Evolutionary conservation across 345 rosid species (phyloP).

Genomic region (Gynandropsis gynandra): DNA sequence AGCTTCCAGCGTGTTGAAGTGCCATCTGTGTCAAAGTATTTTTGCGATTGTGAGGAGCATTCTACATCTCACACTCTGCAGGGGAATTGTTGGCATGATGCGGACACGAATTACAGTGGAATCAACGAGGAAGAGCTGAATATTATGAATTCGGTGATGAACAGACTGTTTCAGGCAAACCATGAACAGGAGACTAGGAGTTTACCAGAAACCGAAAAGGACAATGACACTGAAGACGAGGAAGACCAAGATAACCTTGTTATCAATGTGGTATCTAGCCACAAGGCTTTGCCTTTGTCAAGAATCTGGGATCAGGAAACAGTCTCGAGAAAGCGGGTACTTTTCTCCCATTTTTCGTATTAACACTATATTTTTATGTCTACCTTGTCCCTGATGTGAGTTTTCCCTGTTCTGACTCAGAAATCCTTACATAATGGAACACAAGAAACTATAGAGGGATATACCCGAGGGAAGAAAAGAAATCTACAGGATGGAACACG

Average conservation of each 20-base stretch:
- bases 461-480: slow-evolving; percentile 22
- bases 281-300: slow-evolving; percentile 12
- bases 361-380: background rate
- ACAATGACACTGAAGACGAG: slow-evolving; percentile 18
- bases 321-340: slow-evolving; percentile 36
- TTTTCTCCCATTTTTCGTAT: background rate
- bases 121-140: slow-evolving; percentile 50
- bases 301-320: slow-evolving; percentile 19
- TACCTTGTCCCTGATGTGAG: background rate
- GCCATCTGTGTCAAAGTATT: slow-evolving; percentile 47
- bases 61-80: slow-evolving; percentile 25
- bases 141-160: slow-evolving; percentile 73
- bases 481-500: slow-evolving; percentile 18
- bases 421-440: slow-evolving; percentile 26
- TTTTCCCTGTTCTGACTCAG: slow-evolving; percentile 31
- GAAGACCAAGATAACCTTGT: slow-evolving; percentile 42
- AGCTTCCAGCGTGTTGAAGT: slow-evolving; percentile 63
- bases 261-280: slow-evolving; percentile 38
- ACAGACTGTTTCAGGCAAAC: slow-evolving; percentile 52
- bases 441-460: slow-evolving; percentile 25
- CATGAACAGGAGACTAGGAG: slow-evolving; percentile 15
- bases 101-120: slow-evolving; percentile 32
- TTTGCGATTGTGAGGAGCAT: slow-evolving; percentile 93
- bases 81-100: slow-evolving; percentile 23
- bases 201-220: slow-evolving; percentile 23